Percentiles rank a stretch among this genome's conserved stretches.
Evolutionary conservation across 202 grass and related monocot genomes (phyloP).

Genomic region (Panicum virgatum): DNA sequence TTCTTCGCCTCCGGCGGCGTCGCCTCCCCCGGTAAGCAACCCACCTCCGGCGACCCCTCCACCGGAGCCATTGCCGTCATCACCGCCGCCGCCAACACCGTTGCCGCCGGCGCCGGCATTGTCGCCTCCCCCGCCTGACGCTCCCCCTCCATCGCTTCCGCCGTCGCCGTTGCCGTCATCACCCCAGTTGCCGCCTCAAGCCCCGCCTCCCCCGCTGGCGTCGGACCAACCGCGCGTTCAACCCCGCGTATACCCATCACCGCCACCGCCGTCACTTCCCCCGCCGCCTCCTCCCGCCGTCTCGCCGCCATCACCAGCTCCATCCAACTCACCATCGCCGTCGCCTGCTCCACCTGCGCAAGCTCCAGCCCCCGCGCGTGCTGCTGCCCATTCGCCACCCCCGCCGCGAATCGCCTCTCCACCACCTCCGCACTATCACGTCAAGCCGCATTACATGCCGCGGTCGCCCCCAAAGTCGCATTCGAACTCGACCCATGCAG

Average conservation of each 20-base stretch:
- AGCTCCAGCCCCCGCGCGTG: conserved; percentile 42
- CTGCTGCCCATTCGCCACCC: conserved; percentile 36
- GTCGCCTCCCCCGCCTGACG: conserved; percentile 45
- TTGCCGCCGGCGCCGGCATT: conserved; percentile 41
- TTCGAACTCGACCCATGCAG: conserved; percentile 37
- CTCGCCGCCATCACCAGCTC: conserved; percentile 54
- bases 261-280: conserved; percentile 57
- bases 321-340: conserved; percentile 31
- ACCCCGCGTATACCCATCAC: conserved; percentile 47
- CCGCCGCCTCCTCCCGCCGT: conserved; percentile 49
- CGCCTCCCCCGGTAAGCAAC: conserved; percentile 50
- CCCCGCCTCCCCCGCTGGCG: conserved; percentile 50
- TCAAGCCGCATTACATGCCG: conserved; percentile 32
- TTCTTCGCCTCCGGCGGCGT: conserved; percentile 35
- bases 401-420: conserved; percentile 40
- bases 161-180: conserved; percentile 32
- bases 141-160: conserved; percentile 34
- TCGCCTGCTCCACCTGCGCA: conserved; percentile 33
- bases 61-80: conserved; percentile 14
- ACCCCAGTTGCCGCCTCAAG: conserved; percentile 24
- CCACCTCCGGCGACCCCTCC: conserved; percentile 38
- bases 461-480: conserved; percentile 37
- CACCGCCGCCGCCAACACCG: conserved; percentile 1
- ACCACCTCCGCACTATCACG: conserved; percentile 39
- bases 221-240: conserved; percentile 50